phyloP scores from a whole-genome alignment of 2,329 filamentous ascomycete species.

The Periglandula ipomoeae region DNA sequence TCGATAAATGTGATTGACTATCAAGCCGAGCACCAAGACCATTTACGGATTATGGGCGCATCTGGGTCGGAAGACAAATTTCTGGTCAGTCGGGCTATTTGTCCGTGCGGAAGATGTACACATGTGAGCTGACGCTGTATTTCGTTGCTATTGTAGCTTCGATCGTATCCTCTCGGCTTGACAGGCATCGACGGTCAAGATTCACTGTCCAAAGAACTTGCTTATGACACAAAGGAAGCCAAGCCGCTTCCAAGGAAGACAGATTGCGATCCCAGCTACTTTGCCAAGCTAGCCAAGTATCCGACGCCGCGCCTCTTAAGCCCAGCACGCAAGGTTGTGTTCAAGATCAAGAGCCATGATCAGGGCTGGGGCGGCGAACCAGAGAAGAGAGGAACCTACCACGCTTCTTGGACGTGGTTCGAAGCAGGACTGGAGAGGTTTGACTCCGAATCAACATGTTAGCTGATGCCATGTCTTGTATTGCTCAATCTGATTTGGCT shows the following conservation, averaged over 20 bases:
- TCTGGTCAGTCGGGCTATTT: conserved; percentile 18
- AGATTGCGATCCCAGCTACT: conserved; percentile 20
- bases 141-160: conserved; percentile 17
- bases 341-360: conserved; percentile 46
- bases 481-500: too few relatives aligned
- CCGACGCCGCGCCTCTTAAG: conserved; percentile 31
- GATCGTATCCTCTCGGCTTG: conserved; percentile 29
- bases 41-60: conserved; percentile 16
- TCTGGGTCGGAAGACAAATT: conserved; percentile 22
- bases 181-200: conserved; percentile 17
- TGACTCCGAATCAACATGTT: conserved; percentile 26
- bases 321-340: conserved; percentile 53
- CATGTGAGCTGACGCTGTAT: not conserved
- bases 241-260: conserved; percentile 17
- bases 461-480: conserved; percentile 9
- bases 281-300: conserved; percentile 26
- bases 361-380: conserved; percentile 44
- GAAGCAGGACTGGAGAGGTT: conserved; percentile 52
- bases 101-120: too few relatives aligned
- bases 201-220: conserved; percentile 18
- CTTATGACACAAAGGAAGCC: conserved; percentile 21
- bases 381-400: conserved; percentile 29
- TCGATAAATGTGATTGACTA: conserved; percentile 27
- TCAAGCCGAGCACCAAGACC: conserved; percentile 12
- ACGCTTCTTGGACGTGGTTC: conserved; percentile 51